These are phyloP conservation scores for Polyporus tsugae DNA, from an alignment of 1,284 basidiomycete genomes.

Conservation along the genomic window DNA sequence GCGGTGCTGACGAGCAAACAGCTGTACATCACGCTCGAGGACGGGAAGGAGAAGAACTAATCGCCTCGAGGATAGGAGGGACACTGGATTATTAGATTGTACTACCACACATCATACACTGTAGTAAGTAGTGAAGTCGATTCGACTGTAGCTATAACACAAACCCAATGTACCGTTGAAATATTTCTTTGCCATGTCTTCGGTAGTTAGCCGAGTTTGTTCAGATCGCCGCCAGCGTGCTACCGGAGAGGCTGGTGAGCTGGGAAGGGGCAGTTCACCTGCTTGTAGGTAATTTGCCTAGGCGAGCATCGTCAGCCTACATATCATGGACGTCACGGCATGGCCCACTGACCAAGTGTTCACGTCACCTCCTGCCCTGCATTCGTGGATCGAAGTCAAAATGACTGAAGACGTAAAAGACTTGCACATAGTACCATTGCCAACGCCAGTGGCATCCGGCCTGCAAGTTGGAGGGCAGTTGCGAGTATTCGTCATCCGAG, in stretches of 20 bases:
- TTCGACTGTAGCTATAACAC: constrained; percentile 10
- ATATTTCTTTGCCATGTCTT: background rate
- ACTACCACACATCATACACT: background rate
- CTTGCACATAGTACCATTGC: constrained; percentile 29
- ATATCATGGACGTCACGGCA: no score
- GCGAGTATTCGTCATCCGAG: constrained; percentile 32
- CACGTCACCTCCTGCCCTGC: constrained; percentile 35
- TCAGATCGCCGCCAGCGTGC: constrained; percentile 31
- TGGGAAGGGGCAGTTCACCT: constrained; percentile 36
- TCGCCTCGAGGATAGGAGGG: background rate
- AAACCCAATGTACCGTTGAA: background rate
- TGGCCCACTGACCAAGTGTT: constrained; percentile 27
- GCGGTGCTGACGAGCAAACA: constrained; percentile 76
- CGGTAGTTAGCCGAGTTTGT: background rate
- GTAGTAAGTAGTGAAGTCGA: background rate
- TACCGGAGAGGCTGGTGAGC: constrained; percentile 34
- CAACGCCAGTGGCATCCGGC: constrained; percentile 38
- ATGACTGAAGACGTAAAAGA: background rate
- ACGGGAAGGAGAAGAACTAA: constrained; percentile 4
- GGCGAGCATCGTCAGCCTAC: background rate
- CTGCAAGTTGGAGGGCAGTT: constrained; percentile 36
- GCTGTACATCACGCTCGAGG: constrained; percentile 70
- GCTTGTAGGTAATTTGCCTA: constrained; percentile 32
- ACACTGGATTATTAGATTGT: background rate
- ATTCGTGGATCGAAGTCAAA: background rate